phyloP scores from a whole-genome alignment of 768 basidiomycete genomes.

The Lactifluus hygrophoroides region DNA sequence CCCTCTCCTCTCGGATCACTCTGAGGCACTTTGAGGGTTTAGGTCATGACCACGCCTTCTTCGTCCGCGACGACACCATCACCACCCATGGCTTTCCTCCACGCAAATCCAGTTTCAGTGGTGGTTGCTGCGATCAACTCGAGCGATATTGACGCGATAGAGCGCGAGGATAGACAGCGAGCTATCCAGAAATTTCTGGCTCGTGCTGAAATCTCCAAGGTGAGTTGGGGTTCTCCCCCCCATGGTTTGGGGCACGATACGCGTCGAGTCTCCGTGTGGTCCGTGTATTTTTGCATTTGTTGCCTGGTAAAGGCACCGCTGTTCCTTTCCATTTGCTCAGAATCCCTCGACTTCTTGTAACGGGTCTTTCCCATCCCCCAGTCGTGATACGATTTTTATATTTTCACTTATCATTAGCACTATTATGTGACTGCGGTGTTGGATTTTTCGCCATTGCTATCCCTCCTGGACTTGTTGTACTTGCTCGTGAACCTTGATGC shows the following conservation, averaged over 20 bases:
- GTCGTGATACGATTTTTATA: neutral
- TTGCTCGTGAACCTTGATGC: constrained; percentile 8
- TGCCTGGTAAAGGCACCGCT: neutral
- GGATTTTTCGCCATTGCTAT: neutral
- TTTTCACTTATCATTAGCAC: neutral
- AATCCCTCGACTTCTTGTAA: neutral
- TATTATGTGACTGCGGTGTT: neutral
- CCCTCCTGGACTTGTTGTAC: neutral
- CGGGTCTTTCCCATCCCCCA: neutral
- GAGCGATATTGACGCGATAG: constrained; percentile 34
- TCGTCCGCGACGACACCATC: constrained; percentile 80
- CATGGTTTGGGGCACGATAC: constrained; percentile 8
- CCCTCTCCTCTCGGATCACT: neutral
- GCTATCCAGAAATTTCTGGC: constrained; percentile 71
- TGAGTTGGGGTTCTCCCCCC: constrained; percentile 39
- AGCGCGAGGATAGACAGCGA: constrained; percentile 54
- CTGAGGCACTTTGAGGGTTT: neutral
- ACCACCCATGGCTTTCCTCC: constrained; percentile 58
- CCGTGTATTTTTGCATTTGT: constrained; percentile 5
- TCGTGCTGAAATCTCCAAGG: constrained; percentile 72
- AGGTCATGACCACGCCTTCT: constrained; percentile 64
- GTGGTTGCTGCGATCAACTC: constrained; percentile 25
- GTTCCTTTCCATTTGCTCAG: neutral
- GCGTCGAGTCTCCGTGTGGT: constrained; percentile 17
- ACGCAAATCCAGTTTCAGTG: constrained; percentile 34